Base-by-base conservation (phyloP, 192 early-diverging fungal species). In the Backusella westeae region DNA sequence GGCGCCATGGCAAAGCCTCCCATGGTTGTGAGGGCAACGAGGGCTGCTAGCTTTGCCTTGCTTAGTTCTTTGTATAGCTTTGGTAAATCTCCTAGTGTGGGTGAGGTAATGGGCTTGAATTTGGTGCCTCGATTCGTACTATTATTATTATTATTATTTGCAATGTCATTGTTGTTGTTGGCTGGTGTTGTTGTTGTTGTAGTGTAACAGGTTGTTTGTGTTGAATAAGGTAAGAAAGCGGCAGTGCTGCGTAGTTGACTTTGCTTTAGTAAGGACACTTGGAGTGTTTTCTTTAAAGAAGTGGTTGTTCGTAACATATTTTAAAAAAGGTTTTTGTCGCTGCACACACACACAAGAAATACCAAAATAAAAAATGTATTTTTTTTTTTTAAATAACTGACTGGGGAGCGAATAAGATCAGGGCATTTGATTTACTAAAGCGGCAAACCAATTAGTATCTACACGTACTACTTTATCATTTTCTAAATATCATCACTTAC, bases 1-100 rank as follows among this genome's bases (percentile, higher is more conserved):
- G 96, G 95, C 10, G 96, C 94, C 66, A 98, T 86, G 29, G 97
- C 97, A 78, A 95, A 98, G 2, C 97, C 97, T 21, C 92, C 89
- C 96, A 98, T 98, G 6, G 96, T 91, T 0, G 96, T 97, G 73
- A 99, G 85, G 5, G 96, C 93, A 1, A 99, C 97, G 44, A 98
- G 88, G 0, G 90, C 92, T 14, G 94, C 93, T 10, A 99, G 88
- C 75, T 94, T 94, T 4, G 91, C 90, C 80, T 99, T 99, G 53
- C 90, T 82, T 6, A 99, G 90, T 56, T 95, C 95, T 44, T 82
- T 77, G 81, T 96, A 96, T 9, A 88, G 52, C 38, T 75, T 75
- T 5, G 84, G 75, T 38, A 84, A 36, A 44, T 77, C 75, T 56
- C 32, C 19, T 26, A 72, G n/a, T n/a, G 73, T 75, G 17, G 77